Evolutionary conservation across 2,329 filamentous ascomycete genomes (phyloP).

Genomic region (Ceratocystis diversiconidia): DNA sequence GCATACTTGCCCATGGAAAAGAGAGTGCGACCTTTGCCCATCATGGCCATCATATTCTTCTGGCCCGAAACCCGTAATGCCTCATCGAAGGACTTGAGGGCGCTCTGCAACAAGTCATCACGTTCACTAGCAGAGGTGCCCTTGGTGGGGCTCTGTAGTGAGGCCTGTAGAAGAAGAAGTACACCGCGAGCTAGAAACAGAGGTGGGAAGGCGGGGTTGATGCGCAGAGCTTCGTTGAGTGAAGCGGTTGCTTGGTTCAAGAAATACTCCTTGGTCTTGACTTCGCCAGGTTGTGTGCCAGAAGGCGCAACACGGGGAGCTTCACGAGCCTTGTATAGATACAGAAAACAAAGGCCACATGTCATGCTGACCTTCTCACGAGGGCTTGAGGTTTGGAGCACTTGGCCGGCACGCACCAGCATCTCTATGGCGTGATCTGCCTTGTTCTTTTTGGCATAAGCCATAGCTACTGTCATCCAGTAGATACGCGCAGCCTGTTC

Average conservation of each 20-base stretch:
- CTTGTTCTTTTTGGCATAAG: slow-evolving; percentile 92
- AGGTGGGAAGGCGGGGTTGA: slow-evolving; percentile 84
- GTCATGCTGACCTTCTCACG: slow-evolving; percentile 78
- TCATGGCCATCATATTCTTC: slow-evolving; percentile 79
- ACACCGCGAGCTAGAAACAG: slow-evolving; percentile 86
- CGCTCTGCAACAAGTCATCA: slow-evolving; percentile 67
- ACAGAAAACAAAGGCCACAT: slow-evolving; percentile 78
- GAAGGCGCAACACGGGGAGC: slow-evolving; percentile 52
- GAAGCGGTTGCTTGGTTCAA: slow-evolving; percentile 80
- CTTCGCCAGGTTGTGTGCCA: slow-evolving; percentile 47
- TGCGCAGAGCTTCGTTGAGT: slow-evolving; percentile 85
- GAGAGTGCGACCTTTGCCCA: slow-evolving; percentile 76
- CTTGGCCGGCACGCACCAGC: slow-evolving; percentile 58
- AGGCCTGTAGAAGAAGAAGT: slow-evolving; percentile 73
- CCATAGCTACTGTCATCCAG: slow-evolving; percentile 96
- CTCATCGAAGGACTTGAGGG: slow-evolving; percentile 89
- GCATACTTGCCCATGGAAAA: slow-evolving; percentile 78
- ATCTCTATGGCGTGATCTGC: slow-evolving; percentile 70
- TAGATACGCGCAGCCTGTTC: slow-evolving; percentile 82
- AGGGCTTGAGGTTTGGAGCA: slow-evolving; percentile 53
- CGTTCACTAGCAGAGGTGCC: slow-evolving; percentile 36
- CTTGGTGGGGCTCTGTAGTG: slow-evolving; percentile 55
- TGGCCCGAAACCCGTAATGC: slow-evolving; percentile 71
- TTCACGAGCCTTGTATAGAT: slow-evolving; percentile 75
- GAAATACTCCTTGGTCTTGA: slow-evolving; percentile 85